A percentile compares a stretch with the other conserved stretches of the same genome.
phyloP scores from a whole-genome alignment of 192 early-diverging fungal genomes.

The Phlyctochytrium bullatum region DNA sequence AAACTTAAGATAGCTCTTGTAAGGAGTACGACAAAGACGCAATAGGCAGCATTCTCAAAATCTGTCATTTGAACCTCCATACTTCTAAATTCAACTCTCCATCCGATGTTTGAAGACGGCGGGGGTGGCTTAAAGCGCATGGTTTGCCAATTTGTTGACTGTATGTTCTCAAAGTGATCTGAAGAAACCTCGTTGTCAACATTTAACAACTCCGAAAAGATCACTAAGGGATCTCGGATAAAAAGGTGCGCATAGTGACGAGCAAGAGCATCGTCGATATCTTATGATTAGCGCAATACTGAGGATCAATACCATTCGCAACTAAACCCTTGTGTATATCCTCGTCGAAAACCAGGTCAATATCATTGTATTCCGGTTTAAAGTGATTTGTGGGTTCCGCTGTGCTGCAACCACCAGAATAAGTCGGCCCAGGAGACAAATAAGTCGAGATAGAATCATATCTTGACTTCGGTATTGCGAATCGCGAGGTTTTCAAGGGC shows the following conservation, averaged over 20 bases:
- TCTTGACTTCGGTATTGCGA: constrained; percentile 89
- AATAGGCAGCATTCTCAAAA: constrained; percentile 94
- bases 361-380: constrained; percentile 91
- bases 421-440: constrained; percentile 59
- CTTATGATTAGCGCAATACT: constrained; percentile 25
- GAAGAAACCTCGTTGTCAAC: constrained; percentile 78
- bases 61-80: constrained; percentile 97
- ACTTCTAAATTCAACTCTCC: constrained; percentile 97
- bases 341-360: constrained; percentile 76
- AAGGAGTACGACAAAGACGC: constrained; percentile 90
- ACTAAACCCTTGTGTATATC: constrained; percentile 72
- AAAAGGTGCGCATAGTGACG: constrained; percentile 94
- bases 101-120: constrained; percentile 83
- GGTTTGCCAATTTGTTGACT: constrained; percentile 99
- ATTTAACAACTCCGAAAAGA: constrained; percentile 86
- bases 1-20: constrained; percentile 84
- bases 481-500: constrained; percentile 70
- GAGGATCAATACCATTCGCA: constrained; percentile 38
- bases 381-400: constrained; percentile 39
- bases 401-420: constrained; percentile 44
- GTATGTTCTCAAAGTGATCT: constrained; percentile 99
- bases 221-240: constrained; percentile 96
- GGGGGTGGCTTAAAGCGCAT: constrained; percentile 98
- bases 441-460: constrained; percentile 95
- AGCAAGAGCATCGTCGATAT: constrained; percentile 84